Conservation (phyloP, 345 rosid species). For the Isatis tinctoria region DNA sequence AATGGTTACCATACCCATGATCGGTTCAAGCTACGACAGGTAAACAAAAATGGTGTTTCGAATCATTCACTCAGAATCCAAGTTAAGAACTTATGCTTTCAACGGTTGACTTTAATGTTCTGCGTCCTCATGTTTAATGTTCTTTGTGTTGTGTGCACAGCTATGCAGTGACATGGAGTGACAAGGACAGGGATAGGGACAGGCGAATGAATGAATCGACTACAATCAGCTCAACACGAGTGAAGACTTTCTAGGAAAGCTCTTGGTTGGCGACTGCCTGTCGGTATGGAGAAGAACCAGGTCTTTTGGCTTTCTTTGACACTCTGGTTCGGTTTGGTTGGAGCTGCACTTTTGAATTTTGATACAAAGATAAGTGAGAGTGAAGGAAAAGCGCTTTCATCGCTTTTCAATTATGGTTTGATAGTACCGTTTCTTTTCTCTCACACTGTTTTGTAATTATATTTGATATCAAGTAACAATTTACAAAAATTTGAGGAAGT, state of each 20-base stretch:
- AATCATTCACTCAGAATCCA: too few species aligned
- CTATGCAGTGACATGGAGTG: slow-evolving; percentile 88
- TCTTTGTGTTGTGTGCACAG: slow-evolving; percentile 37
- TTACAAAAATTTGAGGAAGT: not conserved
- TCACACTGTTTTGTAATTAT: slow-evolving; percentile 18
- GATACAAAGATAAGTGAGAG: slow-evolving; percentile 54
- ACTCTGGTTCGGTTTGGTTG: slow-evolving; percentile 81
- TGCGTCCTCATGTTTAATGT: not conserved
- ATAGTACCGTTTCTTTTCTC: slow-evolving; percentile 5
- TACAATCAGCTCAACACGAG: slow-evolving; percentile 70
- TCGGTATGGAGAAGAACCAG: slow-evolving; percentile 57
- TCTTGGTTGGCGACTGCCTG: slow-evolving; percentile 77
- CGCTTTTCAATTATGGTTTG: too few species aligned
- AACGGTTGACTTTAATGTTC: not conserved
- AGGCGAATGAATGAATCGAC: slow-evolving; percentile 43
- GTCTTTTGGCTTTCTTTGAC: slow-evolving; percentile 77
- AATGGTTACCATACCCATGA: slow-evolving; percentile 81
- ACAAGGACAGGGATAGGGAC: slow-evolving; percentile 62
- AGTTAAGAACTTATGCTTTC: not conserved
- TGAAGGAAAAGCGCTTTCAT: not conserved
- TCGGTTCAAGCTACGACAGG: slow-evolving; percentile 85
- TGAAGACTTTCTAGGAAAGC: slow-evolving; percentile 62
- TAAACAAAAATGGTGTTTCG: not conserved
- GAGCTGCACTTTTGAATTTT: slow-evolving; percentile 71
- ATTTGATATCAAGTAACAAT: too few species aligned